Base-by-base conservation (phyloP, 345 rosid species). In the Arabidopsis suecica region DNA sequence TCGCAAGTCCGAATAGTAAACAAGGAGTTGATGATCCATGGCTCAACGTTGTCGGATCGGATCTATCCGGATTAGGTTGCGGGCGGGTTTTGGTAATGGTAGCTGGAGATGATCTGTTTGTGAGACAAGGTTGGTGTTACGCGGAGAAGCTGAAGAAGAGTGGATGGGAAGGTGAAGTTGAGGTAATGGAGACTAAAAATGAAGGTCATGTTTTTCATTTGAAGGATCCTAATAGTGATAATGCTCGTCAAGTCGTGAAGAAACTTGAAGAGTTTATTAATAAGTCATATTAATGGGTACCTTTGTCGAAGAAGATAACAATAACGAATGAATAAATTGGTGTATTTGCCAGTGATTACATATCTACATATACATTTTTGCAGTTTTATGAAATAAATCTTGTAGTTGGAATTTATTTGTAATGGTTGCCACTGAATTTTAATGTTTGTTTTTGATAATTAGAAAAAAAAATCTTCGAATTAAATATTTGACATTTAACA, bases 151-250 rank as follows among this genome's bases (percentile, higher is more conserved):
- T 86, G 81, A 60, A 75, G 69, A 69, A 72, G 36, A 79, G 83
- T 32, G 83, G 67, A 9, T 84, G 89, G 87, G 57, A 38, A 14
- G 89, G 91, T 0, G 77, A 34, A 4, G 79, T 72, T 57, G 85
- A 85, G 71, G 38, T 84, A 0, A 25, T 73, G 57, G 88, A 84
- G 78, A 18, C 53, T 10, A 11, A 58, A 36, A 82, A 69, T 5
- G 92, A 86, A 61, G 36, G 30, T 3, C 92, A 88, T 77, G 80
- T 75, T 7, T 84, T 83, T 36, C 87, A 84, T 74, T 69, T 88
- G 49, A 36, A 36, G 36, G 38, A 69, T 45, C 82, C 82, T 1
- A 18, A 37, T 2, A 18, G 57, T 59, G 79, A 77, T 28, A 76
- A 75, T 42, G 83, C 84, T 33, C 59, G 50, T 53, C 56, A 53